A percentile compares a stretch with the other conserved stretches of the same genome.
These are phyloP conservation scores for Starmerella vaccinii DNA, from an alignment of 805 yeast genomes.

Conservation along the genomic window DNA sequence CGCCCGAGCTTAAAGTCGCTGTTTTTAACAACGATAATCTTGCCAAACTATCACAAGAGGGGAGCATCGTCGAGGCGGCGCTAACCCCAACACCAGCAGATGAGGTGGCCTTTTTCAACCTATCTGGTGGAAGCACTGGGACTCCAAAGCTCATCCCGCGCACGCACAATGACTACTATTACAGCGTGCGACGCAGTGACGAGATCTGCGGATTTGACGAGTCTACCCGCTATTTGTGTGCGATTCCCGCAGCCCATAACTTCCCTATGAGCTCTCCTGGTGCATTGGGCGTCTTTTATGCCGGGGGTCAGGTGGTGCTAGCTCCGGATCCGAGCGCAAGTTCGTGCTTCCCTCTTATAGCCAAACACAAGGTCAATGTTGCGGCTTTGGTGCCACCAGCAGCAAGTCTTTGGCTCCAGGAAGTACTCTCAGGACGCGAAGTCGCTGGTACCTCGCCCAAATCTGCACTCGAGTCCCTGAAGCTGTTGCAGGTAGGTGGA, in stretches of 20 bases:
- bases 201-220: conserved; percentile 11
- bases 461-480: conserved; percentile 4
- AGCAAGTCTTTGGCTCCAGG: conserved; percentile 19
- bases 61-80: background rate
- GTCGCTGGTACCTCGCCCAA: background rate
- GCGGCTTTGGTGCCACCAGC: conserved; percentile 20
- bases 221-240: conserved; percentile 7
- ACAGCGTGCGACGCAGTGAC: conserved; percentile 15
- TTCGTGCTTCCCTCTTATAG: conserved; percentile 16
- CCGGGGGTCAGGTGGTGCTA: conserved; percentile 15
- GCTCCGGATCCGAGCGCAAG: conserved; percentile 15
- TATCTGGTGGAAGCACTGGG: conserved; percentile 18
- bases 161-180: conserved; percentile 19
- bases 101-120: conserved; percentile 18
- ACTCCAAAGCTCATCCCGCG: conserved; percentile 20
- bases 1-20: conserved; percentile 1
- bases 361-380: conserved; percentile 11
- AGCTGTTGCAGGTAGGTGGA: conserved; percentile 16
- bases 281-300: conserved; percentile 14
- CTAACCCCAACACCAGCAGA: conserved; percentile 8
- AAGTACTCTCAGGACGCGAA: background rate
- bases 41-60: background rate
- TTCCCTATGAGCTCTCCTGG: conserved; percentile 21
- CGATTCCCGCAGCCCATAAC: conserved; percentile 19
- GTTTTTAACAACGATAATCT: conserved; percentile 3